Base-by-base conservation (phyloP, 345 rosid species). In the Carallia pectinifolia region DNA sequence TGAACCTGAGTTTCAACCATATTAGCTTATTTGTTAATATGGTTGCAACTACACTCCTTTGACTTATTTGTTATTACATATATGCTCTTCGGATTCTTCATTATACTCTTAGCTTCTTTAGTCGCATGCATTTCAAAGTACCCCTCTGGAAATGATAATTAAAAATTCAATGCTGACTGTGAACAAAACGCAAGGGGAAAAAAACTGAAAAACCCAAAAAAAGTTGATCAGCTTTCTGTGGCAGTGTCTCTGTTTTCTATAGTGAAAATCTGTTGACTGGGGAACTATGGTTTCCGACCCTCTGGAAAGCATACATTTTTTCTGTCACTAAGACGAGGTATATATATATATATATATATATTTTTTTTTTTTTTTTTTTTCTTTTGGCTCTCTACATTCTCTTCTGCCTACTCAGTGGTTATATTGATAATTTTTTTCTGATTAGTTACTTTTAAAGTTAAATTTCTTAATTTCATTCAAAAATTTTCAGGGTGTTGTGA, bases 61-160 rank as follows among this genome's bases (percentile, higher is more conserved):
- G 65, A 84, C 88, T 75, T 84, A 71, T 81, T 44, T 81, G 77
- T 61, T 66, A 71, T 76, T 74, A 58, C 78, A 59, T 81, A 87
- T 82, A 88, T 86, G 76, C 71, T 74, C 69, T 72, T 72, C n/a
- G 62, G 84, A 86, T 88, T 86, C 92, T 86, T 84, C 85, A 7
- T 77, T 71, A 80, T 78, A 56, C 76, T 67, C 64, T 23, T 8
- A 39, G 7, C 47, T 77, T 80, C 74, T 67, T 75, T 58, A 58
- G 63, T 74, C 70, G 72, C 79, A 76, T 72, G 68, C 73, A 62
- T 75, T 79, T 56, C 82, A 47, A 79, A 53, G 67, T 70, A 44
- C 17, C 50, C 50, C 50, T 71, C 53, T 59, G 69, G 37, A 19
- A 66, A 60, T 6, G 30, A 40, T 36, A 59, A 27, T 36, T 40